Evolutionary conservation across 208 protist genomes (phyloP).

Genomic region (Sergeia podlipaevii): DNA sequence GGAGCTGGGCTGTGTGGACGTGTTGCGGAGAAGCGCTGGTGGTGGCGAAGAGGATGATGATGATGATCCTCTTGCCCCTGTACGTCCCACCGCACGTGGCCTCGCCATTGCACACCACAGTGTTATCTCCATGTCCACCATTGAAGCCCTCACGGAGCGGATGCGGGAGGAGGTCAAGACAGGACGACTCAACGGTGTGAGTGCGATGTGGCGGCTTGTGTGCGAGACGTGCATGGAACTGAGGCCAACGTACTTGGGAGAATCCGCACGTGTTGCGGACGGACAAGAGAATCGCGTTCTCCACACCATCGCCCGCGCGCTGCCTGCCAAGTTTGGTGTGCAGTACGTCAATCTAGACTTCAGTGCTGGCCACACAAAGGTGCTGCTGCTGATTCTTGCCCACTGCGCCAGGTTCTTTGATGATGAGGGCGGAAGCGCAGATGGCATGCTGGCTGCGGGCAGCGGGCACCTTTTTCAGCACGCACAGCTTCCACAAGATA

Average conservation of each 20-base stretch:
- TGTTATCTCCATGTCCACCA: slow-evolving; percentile 48
- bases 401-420: slow-evolving; percentile 6
- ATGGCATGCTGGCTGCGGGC: slow-evolving; percentile 10
- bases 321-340: slow-evolving; percentile 47
- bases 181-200: slow-evolving; percentile 10
- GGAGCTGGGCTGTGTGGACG: slow-evolving; percentile 46
- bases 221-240: slow-evolving; percentile 50
- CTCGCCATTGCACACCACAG: slow-evolving; percentile 55
- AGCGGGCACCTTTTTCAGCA: slow-evolving; percentile 18
- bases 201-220: slow-evolving; percentile 40
- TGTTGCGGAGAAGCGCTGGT: slow-evolving; percentile 4
- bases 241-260: slow-evolving; percentile 44
- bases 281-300: slow-evolving; percentile 53
- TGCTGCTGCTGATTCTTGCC: background rate
- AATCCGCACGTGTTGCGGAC: slow-evolving; percentile 55
- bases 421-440: background rate
- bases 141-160: slow-evolving; percentile 39
- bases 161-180: slow-evolving; percentile 11
- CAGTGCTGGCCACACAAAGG: slow-evolving; percentile 12
- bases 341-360: slow-evolving; percentile 71
- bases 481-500: slow-evolving; percentile 14
- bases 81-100: slow-evolving; percentile 56
- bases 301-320: slow-evolving; percentile 55
- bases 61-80: slow-evolving; percentile 33
- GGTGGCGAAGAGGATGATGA: slow-evolving; percentile 14